A percentile compares a stretch with the other conserved stretches of the same genome.
Conservation (phyloP, 1,139 yeast genomes). For the Groenewaldozyma sp. region DNA sequence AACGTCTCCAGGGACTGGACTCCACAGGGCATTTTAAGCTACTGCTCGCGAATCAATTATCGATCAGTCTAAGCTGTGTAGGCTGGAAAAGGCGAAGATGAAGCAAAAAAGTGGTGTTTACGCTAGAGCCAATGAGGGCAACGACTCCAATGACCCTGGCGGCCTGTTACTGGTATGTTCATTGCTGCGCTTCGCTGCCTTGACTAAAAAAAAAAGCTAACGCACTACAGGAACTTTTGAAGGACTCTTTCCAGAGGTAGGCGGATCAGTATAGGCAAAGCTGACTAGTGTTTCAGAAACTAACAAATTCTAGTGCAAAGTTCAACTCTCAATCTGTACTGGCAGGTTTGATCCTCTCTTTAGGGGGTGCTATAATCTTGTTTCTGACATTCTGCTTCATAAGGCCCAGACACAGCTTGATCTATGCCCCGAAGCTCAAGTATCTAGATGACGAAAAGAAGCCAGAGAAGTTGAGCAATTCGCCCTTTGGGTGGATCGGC, state of each 20-base stretch:
- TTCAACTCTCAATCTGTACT: slow-evolving; percentile 27
- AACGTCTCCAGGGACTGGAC: too few relatives aligned
- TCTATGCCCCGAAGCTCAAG: slow-evolving; percentile 29
- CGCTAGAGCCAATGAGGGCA: too few relatives aligned
- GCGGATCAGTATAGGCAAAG: slow-evolving; percentile 2
- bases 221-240: slow-evolving; percentile 12
- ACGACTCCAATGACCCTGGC: too few relatives aligned
- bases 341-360: slow-evolving; percentile 28
- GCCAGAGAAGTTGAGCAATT: slow-evolving; percentile 20
- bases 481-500: slow-evolving; percentile 25
- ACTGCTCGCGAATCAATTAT: too few relatives aligned
- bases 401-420: slow-evolving; percentile 29
- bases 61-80: too few relatives aligned
- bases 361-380: slow-evolving; percentile 28
- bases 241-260: slow-evolving; percentile 18
- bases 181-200: too few relatives aligned
- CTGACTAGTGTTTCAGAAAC: neutral
- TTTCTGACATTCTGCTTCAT: slow-evolving; percentile 26
- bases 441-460: slow-evolving; percentile 15
- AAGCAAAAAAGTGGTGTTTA: too few relatives aligned
- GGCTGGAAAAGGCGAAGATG: too few relatives aligned
- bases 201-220: too few relatives aligned
- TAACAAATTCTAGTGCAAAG: slow-evolving; percentile 15
- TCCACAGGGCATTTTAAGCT: too few relatives aligned
- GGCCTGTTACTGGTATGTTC: too few relatives aligned